Percentiles rank a stretch among this genome's conserved stretches.
Evolutionary conservation across 73 alveolate species (phyloP).

Genomic region (Durusdinium trenchii): DNA sequence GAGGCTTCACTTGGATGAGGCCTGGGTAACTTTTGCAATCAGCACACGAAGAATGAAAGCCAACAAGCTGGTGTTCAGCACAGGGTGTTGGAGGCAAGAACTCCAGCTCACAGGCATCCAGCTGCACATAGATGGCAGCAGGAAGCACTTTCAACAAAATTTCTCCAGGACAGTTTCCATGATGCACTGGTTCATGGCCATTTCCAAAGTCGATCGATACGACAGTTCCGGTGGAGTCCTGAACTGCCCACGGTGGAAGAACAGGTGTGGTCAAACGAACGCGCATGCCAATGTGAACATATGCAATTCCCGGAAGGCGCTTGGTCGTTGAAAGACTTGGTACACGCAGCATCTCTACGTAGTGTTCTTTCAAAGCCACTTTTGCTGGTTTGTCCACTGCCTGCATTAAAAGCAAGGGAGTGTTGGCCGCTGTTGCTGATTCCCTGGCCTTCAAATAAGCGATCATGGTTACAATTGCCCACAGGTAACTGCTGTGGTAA

Average conservation of each 20-base stretch:
- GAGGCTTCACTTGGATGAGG: not conserved
- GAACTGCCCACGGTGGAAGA: constrained; percentile 59
- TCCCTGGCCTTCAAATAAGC: not conserved
- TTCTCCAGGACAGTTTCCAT: not conserved
- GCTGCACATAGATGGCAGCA: constrained; percentile 11
- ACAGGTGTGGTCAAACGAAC: constrained; percentile 17
- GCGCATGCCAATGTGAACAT: constrained; percentile 18
- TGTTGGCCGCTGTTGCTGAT: not conserved
- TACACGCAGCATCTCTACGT: not conserved
- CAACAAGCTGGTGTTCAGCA: not conserved
- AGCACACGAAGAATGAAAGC: not conserved
- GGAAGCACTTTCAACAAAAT: not conserved
- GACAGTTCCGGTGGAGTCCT: constrained; percentile 48
- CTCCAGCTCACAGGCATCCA: not conserved
- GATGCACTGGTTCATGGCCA: not conserved
- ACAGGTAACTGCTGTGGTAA: not conserved
- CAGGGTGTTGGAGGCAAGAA: constrained; percentile 5
- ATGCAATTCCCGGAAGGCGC: not conserved
- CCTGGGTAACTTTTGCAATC: not conserved
- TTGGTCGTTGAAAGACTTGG: constrained; percentile 32
- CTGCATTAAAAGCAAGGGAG: not conserved
- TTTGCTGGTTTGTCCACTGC: not conserved
- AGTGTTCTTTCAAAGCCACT: not conserved
- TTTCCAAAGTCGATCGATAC: constrained; percentile 33
- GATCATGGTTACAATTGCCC: not conserved